Base-by-base conservation (phyloP, 768 basidiomycete species). In the Lactarius sanguifluus region DNA sequence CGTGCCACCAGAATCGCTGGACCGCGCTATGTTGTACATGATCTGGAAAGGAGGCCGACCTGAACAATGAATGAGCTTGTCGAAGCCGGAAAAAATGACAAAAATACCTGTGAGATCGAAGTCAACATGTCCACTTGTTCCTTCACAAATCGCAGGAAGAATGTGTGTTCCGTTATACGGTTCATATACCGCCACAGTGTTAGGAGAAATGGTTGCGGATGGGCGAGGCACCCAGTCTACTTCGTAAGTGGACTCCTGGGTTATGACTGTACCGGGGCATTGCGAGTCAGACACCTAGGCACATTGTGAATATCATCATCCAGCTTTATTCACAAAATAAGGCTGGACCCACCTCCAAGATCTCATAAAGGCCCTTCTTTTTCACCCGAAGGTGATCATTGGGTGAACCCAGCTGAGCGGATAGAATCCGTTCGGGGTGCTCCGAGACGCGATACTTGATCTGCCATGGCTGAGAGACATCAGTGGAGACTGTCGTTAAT, bases 21-120 rank as follows among this genome's bases (percentile, higher is more conserved):
- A 82, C 73, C 85, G 83, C 1, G 89, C 92, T 62, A 94, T 85
- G 70, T 92, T 91, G 76, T 96, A 97, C 83, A 85, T 89, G 68
- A 96, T 87, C 74, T 96, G 89, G 84, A 96, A 98, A 0, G 95
- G 95, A n/a, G 93, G 88, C 25, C 88, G 86, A 59, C 95, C 95
- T 91, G 71, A 32, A 2, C 16, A 30, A 47, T 16, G 25, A 30
- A 64, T 40, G n/a, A 20, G 34, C 58, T 52, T 60, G 36, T 7
- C 3, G 18, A 30, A 20, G 40, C 6, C 18, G 28, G 20, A 7
- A 57, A 50, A 18, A 5, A 41, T 28, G 25, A 56, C 55, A 61
- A 16, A 38, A 54, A 50, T 63, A 89, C 93, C 93, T 61, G 82
- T 83, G 56, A 98, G 79, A 23, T 90, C 87, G n/a, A 98, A 80